These are phyloP conservation scores for Colletotrichum trifolii DNA, from an alignment of 2,329 filamentous ascomycete genomes.

Conservation along the genomic window DNA sequence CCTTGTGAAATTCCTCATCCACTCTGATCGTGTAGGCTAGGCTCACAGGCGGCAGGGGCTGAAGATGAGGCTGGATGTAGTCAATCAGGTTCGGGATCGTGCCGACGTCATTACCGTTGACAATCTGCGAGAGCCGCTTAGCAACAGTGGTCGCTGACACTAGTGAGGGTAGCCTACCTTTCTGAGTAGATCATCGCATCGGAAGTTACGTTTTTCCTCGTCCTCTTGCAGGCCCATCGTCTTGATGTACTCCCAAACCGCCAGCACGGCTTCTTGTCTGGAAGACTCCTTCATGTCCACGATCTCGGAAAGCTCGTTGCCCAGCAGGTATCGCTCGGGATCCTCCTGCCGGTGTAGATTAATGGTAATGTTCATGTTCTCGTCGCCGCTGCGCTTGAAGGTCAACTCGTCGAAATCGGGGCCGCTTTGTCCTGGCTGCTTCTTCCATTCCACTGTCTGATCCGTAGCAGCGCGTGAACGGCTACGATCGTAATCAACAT, in stretches of 20 bases:
- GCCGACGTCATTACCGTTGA: conserved; percentile 78
- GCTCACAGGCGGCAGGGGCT: conserved; percentile 81
- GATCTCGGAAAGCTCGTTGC: conserved; percentile 81
- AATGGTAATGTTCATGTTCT: conserved; percentile 91
- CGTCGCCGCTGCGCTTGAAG: conserved; percentile 91
- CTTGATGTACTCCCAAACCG: conserved; percentile 94
- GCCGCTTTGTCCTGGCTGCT: conserved; percentile 66
- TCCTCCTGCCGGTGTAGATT: conserved; percentile 86
- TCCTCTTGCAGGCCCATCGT: conserved; percentile 89
- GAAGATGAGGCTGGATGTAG: conserved; percentile 81
- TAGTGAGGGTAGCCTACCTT: conserved; percentile 66
- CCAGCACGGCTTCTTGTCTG: conserved; percentile 87
- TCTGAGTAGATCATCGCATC: conserved; percentile 85
- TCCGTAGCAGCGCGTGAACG: conserved; percentile 66
- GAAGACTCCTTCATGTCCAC: conserved; percentile 90
- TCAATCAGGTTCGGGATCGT: conserved; percentile 89
- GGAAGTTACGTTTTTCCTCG: conserved; percentile 92
- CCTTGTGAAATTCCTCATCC: conserved; percentile 82
- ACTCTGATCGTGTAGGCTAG: conserved; percentile 94
- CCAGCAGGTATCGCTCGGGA: conserved; percentile 86
- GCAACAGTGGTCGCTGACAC: neutral
- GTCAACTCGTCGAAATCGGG: conserved; percentile 90
- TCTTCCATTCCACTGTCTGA: conserved; percentile 85
- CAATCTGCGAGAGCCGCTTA: conserved; percentile 63
- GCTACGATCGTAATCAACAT: conserved; percentile 76